A percentile compares a stretch with the other conserved stretches of the same genome.
Evolutionary conservation across 1,284 basidiomycete species (phyloP).

Genomic region (Melampsora larici-populina): DNA sequence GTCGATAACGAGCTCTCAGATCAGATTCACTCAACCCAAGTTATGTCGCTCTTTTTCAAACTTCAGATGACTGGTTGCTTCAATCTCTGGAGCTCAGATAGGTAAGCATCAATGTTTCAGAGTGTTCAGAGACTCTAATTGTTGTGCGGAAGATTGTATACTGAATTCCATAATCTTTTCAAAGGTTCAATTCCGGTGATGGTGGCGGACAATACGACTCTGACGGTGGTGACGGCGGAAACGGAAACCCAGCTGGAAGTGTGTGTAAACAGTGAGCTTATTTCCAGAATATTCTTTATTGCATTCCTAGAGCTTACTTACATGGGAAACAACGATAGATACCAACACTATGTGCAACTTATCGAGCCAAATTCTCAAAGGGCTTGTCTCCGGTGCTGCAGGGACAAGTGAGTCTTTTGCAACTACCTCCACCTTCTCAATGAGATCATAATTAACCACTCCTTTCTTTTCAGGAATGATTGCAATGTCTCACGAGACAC

Average conservation of each 20-base stretch:
- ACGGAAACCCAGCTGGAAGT: conserved; percentile 50
- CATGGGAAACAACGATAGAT: conserved; percentile 42
- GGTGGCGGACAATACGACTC: conserved; percentile 52
- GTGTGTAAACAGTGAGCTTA: conserved; percentile 44
- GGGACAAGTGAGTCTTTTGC: conserved; percentile 44
- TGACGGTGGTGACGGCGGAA: conserved; percentile 50
- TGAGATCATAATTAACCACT: too few relatives aligned
- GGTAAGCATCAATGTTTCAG: conserved; percentile 44
- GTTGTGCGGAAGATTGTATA: not conserved
- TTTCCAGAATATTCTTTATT: too few relatives aligned
- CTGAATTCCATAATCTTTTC: too few relatives aligned
- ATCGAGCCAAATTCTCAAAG: conserved; percentile 49
- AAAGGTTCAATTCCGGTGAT: conserved; percentile 45
- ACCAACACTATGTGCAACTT: conserved; percentile 50
- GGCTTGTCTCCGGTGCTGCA: conserved; percentile 52
- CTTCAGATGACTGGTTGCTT: conserved; percentile 41
- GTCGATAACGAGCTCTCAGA: too few relatives aligned
- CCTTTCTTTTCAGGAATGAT: conserved; percentile 25
- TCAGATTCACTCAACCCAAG: not conserved
- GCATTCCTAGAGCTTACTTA: too few relatives aligned
- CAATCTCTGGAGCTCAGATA: conserved; percentile 34
- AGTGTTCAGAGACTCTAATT: conserved; percentile 5
- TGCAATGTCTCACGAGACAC: conserved; percentile 46
- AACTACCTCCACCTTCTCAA: too few relatives aligned
- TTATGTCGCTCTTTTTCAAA: not conserved